Conservation (phyloP, 768 basidiomycete species). For the Lactarius hengduanensis region DNA sequence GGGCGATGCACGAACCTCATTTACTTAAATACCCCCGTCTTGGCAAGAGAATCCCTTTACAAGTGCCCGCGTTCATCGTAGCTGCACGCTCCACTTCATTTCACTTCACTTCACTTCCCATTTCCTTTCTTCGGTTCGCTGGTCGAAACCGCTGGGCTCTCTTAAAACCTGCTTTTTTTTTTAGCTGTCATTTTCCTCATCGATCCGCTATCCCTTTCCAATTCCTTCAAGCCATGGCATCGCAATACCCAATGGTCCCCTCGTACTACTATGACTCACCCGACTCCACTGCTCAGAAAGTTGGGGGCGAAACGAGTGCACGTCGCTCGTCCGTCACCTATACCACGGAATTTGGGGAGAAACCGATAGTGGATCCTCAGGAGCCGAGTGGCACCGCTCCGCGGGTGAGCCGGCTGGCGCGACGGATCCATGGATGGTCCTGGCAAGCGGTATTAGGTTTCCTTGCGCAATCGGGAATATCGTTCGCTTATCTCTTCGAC, state of each 20-base stretch:
- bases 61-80: neutral
- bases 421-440: slow-evolving; percentile 50
- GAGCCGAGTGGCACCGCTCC: neutral
- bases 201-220: neutral
- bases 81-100: neutral
- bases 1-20: no score
- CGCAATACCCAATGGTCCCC: neutral
- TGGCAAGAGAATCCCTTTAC: neutral
- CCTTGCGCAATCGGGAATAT: neutral
- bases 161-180: neutral
- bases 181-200: neutral
- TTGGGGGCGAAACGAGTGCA: neutral
- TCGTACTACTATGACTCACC: neutral
- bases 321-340: neutral
- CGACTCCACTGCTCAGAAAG: neutral
- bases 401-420: slow-evolving; percentile 36
- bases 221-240: neutral
- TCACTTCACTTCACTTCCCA: neutral
- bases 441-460: slow-evolving; percentile 46
- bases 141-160: slow-evolving; percentile 9
- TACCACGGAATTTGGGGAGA: neutral
- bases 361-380: neutral
- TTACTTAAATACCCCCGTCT: slow-evolving; percentile 4
- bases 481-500: slow-evolving; percentile 11
- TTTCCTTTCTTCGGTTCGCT: slow-evolving; percentile 9